These are phyloP conservation scores for Aspergillus ruber DNA, from an alignment of 2,329 filamentous ascomycete species.

Conservation along the genomic window DNA sequence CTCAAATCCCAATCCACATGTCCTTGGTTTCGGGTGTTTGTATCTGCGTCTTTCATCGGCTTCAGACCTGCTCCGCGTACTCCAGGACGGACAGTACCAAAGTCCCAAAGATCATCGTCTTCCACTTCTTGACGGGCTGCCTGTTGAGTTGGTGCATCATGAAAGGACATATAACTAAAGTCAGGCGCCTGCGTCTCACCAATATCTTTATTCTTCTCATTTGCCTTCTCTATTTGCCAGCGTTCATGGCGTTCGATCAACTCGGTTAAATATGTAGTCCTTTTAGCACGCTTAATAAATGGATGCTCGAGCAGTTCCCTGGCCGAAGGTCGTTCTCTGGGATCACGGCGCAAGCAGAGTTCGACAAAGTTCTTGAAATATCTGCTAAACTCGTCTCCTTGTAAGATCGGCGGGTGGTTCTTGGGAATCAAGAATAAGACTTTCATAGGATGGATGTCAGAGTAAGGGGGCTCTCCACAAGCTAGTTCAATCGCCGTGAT, in stretches of 20 bases:
- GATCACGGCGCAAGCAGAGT: constrained; percentile 79
- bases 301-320: constrained; percentile 82
- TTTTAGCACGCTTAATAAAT: constrained; percentile 86
- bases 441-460: constrained; percentile 98
- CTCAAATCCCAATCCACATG: constrained; percentile 26
- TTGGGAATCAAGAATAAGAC: constrained; percentile 95
- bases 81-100: constrained; percentile 86
- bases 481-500: constrained; percentile 91
- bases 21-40: constrained; percentile 62
- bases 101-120: constrained; percentile 63
- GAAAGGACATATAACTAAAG: constrained; percentile 46
- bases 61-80: constrained; percentile 60
- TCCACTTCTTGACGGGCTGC: constrained; percentile 48
- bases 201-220: constrained; percentile 38
- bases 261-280: constrained; percentile 93
- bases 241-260: constrained; percentile 84
- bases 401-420: constrained; percentile 75
- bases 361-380: constrained; percentile 80
- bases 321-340: constrained; percentile 78
- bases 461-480: constrained; percentile 86
- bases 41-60: constrained; percentile 71
- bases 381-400: constrained; percentile 68
- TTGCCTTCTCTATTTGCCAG: constrained; percentile 76
- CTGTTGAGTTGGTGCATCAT: constrained; percentile 27
- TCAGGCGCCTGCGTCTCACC: constrained; percentile 50